Percentiles rank a stretch among this genome's conserved stretches.
phyloP scores from a whole-genome alignment of 139 green algal genomes.

The Chlamydomonas schloesseri region DNA sequence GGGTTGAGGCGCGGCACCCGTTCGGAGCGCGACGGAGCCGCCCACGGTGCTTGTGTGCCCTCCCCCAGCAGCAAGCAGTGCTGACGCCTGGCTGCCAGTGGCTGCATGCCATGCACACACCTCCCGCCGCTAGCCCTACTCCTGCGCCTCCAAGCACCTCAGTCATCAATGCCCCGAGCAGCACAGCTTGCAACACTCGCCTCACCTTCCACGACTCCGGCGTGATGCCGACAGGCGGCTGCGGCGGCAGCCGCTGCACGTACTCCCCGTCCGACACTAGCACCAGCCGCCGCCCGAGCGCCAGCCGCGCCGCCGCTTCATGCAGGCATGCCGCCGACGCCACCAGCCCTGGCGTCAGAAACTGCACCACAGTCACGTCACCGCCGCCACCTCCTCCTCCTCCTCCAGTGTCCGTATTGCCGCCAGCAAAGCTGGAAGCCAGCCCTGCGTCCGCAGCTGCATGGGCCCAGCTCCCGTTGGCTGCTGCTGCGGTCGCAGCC shows the following conservation, averaged over 20 bases:
- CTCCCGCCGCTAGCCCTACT: no score
- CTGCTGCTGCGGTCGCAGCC: no score
- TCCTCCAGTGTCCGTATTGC: no score
- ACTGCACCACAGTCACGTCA: constrained; percentile 4
- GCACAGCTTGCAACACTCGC: neutral
- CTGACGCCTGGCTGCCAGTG: no score
- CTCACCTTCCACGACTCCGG: constrained; percentile 24
- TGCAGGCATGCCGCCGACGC: neutral
- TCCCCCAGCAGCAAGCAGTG: no score
- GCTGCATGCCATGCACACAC: no score
- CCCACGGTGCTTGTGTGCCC: no score
- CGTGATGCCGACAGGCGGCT: neutral
- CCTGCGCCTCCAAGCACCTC: no score
- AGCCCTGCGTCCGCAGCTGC: no score
- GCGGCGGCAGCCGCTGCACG: neutral
- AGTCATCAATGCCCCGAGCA: neutral
- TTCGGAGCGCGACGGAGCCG: neutral
- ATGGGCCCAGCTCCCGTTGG: no score
- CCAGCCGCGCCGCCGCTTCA: neutral
- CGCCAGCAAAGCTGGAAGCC: no score
- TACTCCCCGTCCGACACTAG: constrained; percentile 25
- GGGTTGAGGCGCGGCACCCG: no score
- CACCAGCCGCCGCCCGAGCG: neutral
- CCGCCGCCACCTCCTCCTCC: neutral
- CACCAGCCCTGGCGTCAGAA: neutral